phyloP scores from a whole-genome alignment of 306 rosid genomes.

The Amphicarpaea edgeworthii region DNA sequence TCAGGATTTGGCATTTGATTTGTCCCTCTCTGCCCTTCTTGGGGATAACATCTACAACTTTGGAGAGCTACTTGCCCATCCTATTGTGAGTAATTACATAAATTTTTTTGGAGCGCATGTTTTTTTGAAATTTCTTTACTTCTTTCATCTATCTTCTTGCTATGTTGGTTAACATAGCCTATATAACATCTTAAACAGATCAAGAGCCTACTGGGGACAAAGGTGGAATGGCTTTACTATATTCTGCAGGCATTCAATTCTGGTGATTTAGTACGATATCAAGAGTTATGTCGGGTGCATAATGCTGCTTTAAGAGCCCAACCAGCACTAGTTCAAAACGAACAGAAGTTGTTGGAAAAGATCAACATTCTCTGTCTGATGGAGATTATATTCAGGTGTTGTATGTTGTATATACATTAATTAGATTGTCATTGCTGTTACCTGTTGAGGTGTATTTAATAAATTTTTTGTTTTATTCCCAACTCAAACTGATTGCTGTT shows the following conservation, averaged over 20 bases:
- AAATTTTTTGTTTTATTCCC: slow-evolving; percentile 1
- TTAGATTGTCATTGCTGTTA: slow-evolving; percentile 25
- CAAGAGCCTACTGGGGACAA: slow-evolving; percentile 84
- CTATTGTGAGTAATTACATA: slow-evolving; percentile 72
- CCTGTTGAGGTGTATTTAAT: background rate
- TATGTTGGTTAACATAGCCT: slow-evolving; percentile 26
- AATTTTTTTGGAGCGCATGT: background rate
- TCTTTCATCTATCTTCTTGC: slow-evolving; percentile 5
- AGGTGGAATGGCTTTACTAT: slow-evolving; percentile 99
- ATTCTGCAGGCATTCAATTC: slow-evolving; percentile 95
- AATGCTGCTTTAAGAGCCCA: slow-evolving; percentile 91
- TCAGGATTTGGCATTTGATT: slow-evolving; percentile 97
- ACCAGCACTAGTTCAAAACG: slow-evolving; percentile 93
- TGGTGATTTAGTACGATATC: slow-evolving; percentile 92
- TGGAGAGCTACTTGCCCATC: slow-evolving; percentile 98
- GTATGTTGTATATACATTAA: slow-evolving; percentile 6
- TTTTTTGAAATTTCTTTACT: background rate
- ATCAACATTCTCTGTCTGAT: slow-evolving; percentile 97
- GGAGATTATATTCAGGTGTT: slow-evolving; percentile 99
- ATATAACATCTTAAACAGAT: slow-evolving; percentile 59
- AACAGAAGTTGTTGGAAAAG: slow-evolving; percentile 89
- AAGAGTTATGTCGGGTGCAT: slow-evolving; percentile 91
- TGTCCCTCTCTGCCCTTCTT: slow-evolving; percentile 94
- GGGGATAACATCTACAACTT: slow-evolving; percentile 99
- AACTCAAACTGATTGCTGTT: slow-evolving; percentile 30